These are phyloP conservation scores for Lenwebbia sp. DNA, from an alignment of 345 rosid species.

Conservation along the genomic window DNA sequence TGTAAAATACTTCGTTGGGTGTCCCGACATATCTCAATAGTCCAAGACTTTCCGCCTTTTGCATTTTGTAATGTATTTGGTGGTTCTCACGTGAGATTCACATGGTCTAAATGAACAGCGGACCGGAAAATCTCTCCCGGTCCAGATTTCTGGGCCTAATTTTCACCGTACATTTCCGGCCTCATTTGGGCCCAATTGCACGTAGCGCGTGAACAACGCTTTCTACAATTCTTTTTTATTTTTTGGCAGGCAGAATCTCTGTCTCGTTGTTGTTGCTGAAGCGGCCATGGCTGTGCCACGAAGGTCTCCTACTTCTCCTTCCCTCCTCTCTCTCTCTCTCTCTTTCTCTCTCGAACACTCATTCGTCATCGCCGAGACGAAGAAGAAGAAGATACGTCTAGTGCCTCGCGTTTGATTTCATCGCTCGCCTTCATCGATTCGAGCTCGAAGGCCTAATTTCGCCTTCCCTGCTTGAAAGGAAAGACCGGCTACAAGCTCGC, in stretches of 20 bases:
- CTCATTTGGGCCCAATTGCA: background rate
- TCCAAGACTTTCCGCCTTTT: background rate
- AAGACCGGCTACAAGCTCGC: background rate
- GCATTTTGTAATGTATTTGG: too few species aligned
- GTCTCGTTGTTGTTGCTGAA: background rate
- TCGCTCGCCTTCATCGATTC: background rate
- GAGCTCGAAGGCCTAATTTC: background rate
- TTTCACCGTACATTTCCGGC: background rate
- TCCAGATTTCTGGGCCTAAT: background rate
- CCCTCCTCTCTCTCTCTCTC: background rate
- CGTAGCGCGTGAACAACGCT: background rate
- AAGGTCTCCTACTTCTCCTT: background rate
- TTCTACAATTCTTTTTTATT: background rate
- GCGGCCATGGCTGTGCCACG: conserved; percentile 21
- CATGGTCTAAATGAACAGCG: background rate
- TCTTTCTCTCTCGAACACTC: background rate
- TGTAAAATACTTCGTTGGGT: background rate
- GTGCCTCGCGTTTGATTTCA: background rate
- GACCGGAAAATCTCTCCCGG: background rate
- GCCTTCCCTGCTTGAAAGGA: background rate
- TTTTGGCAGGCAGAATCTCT: background rate
- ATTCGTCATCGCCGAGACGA: background rate
- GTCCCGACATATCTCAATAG: background rate
- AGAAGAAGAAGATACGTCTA: background rate
- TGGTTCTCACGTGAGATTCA: background rate